Evolutionary conservation across 2,329 filamentous ascomycete genomes (phyloP).

Genomic region (Colletotrichum incanum): DNA sequence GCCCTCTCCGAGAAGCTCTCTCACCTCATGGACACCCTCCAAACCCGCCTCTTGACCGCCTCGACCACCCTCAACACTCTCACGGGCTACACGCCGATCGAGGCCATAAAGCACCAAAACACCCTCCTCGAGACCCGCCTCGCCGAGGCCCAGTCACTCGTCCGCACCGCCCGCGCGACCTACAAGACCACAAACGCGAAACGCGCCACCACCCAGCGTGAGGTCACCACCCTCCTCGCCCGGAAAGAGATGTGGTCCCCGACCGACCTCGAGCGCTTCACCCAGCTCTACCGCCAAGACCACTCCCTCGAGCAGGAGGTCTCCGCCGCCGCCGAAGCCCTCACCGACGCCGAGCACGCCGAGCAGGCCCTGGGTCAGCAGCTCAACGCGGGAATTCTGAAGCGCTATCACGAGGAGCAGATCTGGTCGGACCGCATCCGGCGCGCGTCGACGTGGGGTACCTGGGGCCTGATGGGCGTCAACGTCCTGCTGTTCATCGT

Average conservation of each 20-base stretch:
- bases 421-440: slow-evolving; percentile 99
- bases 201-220: slow-evolving; percentile 91
- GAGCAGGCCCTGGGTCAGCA: slow-evolving; percentile 83
- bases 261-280: slow-evolving; percentile 93
- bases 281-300: slow-evolving; percentile 89
- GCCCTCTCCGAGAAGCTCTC: slow-evolving; percentile 68
- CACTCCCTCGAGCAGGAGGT: slow-evolving; percentile 94
- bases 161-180: slow-evolving; percentile 79
- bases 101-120: slow-evolving; percentile 86
- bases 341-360: slow-evolving; percentile 83
- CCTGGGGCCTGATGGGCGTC: slow-evolving; percentile 97
- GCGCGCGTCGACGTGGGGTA: slow-evolving; percentile 97
- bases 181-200: slow-evolving; percentile 89
- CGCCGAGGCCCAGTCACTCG: slow-evolving; percentile 72
- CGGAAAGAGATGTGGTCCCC: slow-evolving; percentile 95
- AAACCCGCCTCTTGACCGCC: slow-evolving; percentile 87
- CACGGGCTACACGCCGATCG: slow-evolving; percentile 94
- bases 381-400: slow-evolving; percentile 86
- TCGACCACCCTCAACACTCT: slow-evolving; percentile 93
- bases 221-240: slow-evolving; percentile 94
- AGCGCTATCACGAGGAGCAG: slow-evolving; percentile 97
- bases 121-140: slow-evolving; percentile 74
- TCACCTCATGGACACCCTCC: slow-evolving; percentile 88
- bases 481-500: slow-evolving; percentile 92
- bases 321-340: slow-evolving; percentile 76